These are phyloP conservation scores for Hypomontagnella monticulosa DNA, from an alignment of 495 filamentous ascomycete genomes.

Conservation along the genomic window DNA sequence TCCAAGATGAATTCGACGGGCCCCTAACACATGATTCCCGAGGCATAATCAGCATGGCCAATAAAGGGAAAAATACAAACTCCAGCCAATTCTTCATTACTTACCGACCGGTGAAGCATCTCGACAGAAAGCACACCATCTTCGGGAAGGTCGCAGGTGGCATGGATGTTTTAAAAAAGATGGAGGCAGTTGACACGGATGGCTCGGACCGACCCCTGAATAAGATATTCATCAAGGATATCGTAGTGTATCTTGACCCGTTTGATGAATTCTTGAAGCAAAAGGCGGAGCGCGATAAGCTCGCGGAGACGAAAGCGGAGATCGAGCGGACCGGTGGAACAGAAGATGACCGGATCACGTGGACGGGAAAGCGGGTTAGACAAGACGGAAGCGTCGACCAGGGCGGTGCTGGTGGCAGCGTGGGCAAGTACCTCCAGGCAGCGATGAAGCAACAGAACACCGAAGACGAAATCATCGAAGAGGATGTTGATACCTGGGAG, in stretches of 20 bases:
- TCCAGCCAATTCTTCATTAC: conserved; percentile 95
- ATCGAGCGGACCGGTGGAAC: conserved; percentile 62
- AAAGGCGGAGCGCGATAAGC: conserved; percentile 60
- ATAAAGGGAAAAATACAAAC: conserved; percentile 98
- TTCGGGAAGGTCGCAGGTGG: conserved; percentile 88
- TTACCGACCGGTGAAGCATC: conserved; percentile 81
- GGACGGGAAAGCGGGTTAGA: conserved; percentile 87
- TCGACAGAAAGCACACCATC: conserved; percentile 96
- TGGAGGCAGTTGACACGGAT: conserved; percentile 79
- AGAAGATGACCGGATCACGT: conserved; percentile 86
- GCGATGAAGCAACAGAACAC: conserved; percentile 52
- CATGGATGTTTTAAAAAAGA: conserved; percentile 71
- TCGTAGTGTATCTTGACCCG: conserved; percentile 91
- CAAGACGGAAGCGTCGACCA: conserved; percentile 63
- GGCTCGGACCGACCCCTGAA: conserved; percentile 74
- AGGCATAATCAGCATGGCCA: conserved; percentile 92
- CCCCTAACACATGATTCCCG: conserved; percentile 80
- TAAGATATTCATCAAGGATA: conserved; percentile 80
- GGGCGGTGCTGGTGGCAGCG: conserved; percentile 58
- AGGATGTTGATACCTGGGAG: conserved; percentile 65
- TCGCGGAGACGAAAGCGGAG: conserved; percentile 62
- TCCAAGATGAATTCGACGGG: conserved; percentile 91
- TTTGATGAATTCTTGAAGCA: conserved; percentile 90
- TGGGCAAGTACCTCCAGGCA: conserved; percentile 84
- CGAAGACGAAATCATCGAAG: conserved; percentile 67